Evolutionary conservation across 345 rosid species (phyloP), one percentile per base, ranked within the genome.

Genomic region (Raphanus sativus): DNA sequence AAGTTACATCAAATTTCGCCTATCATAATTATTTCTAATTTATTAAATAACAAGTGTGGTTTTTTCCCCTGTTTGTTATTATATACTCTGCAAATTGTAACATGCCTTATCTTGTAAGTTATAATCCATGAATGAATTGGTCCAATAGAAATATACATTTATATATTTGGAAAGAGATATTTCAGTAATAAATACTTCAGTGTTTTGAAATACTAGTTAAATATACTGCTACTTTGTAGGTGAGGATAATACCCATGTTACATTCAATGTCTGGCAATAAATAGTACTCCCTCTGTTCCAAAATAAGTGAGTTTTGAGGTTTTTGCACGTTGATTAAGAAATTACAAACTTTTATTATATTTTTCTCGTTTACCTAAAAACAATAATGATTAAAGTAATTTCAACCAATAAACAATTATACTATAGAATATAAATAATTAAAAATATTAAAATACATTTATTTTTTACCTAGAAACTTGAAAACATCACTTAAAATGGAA

Each of bases 81-180:
- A 75, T 24, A 6, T 24, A 16, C 1, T n/a, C 38, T 69, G 52
- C 52, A 59, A 25, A 67, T 61, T 75, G 73, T 52, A 12, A 75
- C 21, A 11, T 34, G 63, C 74, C 24, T 76, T 76, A 50, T 76
- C 69, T 25, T 45, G 38, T 60, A 67, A 45, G 15, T 40, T 69
- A 62, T 21, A 30, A 75, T 68, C 67, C 73, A 76, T 62, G 8
- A 69, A 48, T 34, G 64, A 76, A n/a, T 25, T 76, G 75, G 75
- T 69, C 74, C 75, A 62, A 62, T 76, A 36, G 56, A 7, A 24
- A 76, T 24, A 76, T 69, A 52, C 15, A 21, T 21, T 0, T 21
- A 21, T 21, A 21, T 21, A 21, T 42, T 34, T 52, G 7, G 8
- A 69, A 52, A 63, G 3, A 52, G 64, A 69, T 76, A 50, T 68